These are phyloP conservation scores for Fonsecaea pedrosoi DNA, from an alignment of 2,329 filamentous ascomycete species.

Conservation along the genomic window DNA sequence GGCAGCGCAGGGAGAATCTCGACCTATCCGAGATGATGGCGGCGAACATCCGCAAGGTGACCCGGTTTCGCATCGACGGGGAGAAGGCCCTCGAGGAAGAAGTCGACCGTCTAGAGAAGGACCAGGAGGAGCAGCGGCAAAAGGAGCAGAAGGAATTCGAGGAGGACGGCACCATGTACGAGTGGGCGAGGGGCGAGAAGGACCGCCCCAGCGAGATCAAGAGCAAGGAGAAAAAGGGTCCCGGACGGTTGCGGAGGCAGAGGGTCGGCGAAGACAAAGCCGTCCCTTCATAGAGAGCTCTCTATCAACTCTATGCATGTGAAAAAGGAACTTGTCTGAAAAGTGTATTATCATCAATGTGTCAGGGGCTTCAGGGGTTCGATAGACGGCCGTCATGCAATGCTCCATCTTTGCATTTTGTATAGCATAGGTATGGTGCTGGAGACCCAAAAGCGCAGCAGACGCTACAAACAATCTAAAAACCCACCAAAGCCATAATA, in stretches of 20 bases:
- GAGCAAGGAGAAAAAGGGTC: slow-evolving; percentile 38
- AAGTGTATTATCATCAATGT: slow-evolving; percentile 10
- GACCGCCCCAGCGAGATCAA: slow-evolving; percentile 36
- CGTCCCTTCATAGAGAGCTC: slow-evolving; percentile 5
- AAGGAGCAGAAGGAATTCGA: slow-evolving; percentile 45
- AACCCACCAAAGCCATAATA: neutral
- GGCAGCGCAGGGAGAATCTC: slow-evolving; percentile 59
- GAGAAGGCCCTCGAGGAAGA: slow-evolving; percentile 69
- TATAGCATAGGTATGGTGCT: neutral
- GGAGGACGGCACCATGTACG: slow-evolving; percentile 35
- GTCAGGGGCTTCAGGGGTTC: neutral
- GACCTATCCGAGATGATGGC: slow-evolving; percentile 73
- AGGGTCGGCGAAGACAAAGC: slow-evolving; percentile 34
- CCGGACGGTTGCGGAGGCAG: slow-evolving; percentile 35
- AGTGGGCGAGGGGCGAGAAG: slow-evolving; percentile 41
- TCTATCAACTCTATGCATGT: neutral
- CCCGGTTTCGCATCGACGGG: slow-evolving; percentile 72
- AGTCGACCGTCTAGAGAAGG: slow-evolving; percentile 55
- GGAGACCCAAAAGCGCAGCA: neutral
- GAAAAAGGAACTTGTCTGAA: neutral
- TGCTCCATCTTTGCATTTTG: neutral
- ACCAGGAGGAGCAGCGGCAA: slow-evolving; percentile 62
- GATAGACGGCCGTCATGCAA: neutral
- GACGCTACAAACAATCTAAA: neutral
- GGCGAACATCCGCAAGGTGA: slow-evolving; percentile 83